These are phyloP conservation scores for Flaveria ramosissima DNA, from an alignment of 129 eudicot species.

Conservation along the genomic window DNA sequence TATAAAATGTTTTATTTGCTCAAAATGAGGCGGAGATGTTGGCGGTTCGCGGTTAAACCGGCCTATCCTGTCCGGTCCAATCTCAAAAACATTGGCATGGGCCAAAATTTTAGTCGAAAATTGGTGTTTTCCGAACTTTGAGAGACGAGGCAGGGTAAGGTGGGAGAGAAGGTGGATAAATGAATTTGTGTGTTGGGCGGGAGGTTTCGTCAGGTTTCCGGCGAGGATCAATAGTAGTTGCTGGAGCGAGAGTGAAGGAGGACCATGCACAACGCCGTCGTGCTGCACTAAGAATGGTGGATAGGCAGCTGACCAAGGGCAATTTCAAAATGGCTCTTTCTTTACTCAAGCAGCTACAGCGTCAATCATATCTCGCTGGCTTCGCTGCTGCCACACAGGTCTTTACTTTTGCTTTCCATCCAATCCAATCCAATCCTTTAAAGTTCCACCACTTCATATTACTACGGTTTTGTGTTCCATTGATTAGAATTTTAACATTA, in stretches of 20 bases:
- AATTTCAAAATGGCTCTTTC: constrained; percentile 54
- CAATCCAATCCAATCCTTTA: too few relatives aligned
- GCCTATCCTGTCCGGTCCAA: too few relatives aligned
- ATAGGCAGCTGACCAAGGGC: constrained; percentile 59
- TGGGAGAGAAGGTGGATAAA: neutral
- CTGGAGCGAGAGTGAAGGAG: neutral
- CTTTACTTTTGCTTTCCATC: neutral
- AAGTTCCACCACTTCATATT: too few relatives aligned
- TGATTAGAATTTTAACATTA: too few relatives aligned
- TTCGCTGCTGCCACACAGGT: constrained; percentile 73
- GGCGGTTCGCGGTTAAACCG: too few relatives aligned
- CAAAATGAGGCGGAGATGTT: too few relatives aligned
- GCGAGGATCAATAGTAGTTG: constrained; percentile 18
- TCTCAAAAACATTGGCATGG: too few relatives aligned
- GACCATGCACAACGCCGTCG: constrained; percentile 50
- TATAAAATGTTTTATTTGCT: too few relatives aligned
- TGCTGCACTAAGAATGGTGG: constrained; percentile 51
- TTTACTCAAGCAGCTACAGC: constrained; percentile 53
- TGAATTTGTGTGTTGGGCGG: constrained; percentile 17
- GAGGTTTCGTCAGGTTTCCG: constrained; percentile 12
- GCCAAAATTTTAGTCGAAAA: neutral
- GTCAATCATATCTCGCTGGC: constrained; percentile 52
- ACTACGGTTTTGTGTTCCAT: neutral
- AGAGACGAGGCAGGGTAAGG: neutral
- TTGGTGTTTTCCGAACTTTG: neutral